Evolutionary conservation across 2,329 filamentous ascomycete genomes (phyloP).

Genomic region (Xylaria sp.): DNA sequence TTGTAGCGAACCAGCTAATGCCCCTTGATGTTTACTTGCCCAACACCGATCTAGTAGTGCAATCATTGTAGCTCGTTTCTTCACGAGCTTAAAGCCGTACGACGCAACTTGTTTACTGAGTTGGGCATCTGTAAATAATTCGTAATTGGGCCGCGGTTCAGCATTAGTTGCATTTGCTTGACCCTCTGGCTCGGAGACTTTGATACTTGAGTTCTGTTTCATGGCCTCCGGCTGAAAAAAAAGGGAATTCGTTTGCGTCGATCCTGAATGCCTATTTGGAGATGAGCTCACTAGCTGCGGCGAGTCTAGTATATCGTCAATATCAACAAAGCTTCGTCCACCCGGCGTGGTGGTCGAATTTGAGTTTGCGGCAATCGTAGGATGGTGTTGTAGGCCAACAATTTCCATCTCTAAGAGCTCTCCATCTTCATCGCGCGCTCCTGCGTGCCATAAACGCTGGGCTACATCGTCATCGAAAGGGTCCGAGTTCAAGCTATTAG

Average conservation of each 20-base stretch:
- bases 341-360: conserved; percentile 9
- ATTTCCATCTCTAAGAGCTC: conserved; percentile 72
- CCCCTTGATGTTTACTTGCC: conserved; percentile 64
- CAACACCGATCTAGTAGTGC: conserved; percentile 76
- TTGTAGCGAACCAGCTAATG: conserved; percentile 25
- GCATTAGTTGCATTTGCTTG: not conserved
- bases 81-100: conserved; percentile 80
- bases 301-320: conserved; percentile 46
- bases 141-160: conserved; percentile 65
- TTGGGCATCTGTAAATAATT: conserved; percentile 70
- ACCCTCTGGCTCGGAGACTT: not conserved
- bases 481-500: conserved; percentile 59
- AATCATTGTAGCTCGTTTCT: conserved; percentile 75
- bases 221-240: conserved; percentile 36
- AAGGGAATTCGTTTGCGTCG: conserved; percentile 33
- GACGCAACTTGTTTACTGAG: conserved; percentile 70
- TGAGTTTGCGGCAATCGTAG: not conserved
- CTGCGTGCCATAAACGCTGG: conserved; percentile 74
- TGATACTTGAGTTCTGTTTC: not conserved
- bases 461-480: conserved; percentile 52
- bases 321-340: conserved; percentile 46
- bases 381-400: conserved; percentile 61
- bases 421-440: conserved; percentile 73
- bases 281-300: conserved; percentile 32
- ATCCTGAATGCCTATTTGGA: conserved; percentile 5